Conservation (phyloP, 495 filamentous ascomycete genomes). For the Viridothelium virens region DNA sequence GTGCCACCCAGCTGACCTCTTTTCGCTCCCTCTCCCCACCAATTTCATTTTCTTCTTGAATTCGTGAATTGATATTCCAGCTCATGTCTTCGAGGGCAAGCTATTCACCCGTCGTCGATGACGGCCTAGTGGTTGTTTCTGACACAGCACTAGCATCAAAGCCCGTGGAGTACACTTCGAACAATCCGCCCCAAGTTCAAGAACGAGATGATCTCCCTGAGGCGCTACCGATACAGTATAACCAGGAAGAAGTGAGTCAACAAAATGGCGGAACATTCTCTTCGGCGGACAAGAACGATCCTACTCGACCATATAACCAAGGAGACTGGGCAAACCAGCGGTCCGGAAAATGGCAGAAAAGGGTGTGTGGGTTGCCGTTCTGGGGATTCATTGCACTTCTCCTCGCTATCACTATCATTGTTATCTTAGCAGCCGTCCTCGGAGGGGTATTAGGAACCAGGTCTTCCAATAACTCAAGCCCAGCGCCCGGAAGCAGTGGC, state of each 20-base stretch:
- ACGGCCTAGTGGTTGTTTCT: not conserved
- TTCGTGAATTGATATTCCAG: not conserved
- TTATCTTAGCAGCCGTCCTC: slow-evolving; percentile 2
- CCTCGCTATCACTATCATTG: not conserved
- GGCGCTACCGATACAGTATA: not conserved
- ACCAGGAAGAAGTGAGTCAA: not conserved
- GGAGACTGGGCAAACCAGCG: not conserved
- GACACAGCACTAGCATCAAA: not conserved
- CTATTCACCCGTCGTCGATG: not conserved
- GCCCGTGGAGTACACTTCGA: not conserved
- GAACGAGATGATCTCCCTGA: slow-evolving; percentile 1
- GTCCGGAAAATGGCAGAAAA: not conserved
- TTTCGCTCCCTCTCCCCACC: not conserved
- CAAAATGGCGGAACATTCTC: not conserved
- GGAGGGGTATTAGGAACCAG: not conserved
- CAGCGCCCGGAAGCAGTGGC: not conserved
- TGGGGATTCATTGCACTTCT: slow-evolving; percentile 6
- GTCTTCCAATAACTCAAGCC: not conserved
- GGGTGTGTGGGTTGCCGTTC: not conserved
- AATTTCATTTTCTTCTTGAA: not conserved
- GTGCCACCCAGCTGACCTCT: not conserved
- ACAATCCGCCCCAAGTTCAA: not conserved
- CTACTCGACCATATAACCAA: not conserved
- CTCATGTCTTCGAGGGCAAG: not conserved
- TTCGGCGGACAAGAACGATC: not conserved